Base-by-base conservation (phyloP, 257 asterid genomes). In the Petrea volubilis region DNA sequence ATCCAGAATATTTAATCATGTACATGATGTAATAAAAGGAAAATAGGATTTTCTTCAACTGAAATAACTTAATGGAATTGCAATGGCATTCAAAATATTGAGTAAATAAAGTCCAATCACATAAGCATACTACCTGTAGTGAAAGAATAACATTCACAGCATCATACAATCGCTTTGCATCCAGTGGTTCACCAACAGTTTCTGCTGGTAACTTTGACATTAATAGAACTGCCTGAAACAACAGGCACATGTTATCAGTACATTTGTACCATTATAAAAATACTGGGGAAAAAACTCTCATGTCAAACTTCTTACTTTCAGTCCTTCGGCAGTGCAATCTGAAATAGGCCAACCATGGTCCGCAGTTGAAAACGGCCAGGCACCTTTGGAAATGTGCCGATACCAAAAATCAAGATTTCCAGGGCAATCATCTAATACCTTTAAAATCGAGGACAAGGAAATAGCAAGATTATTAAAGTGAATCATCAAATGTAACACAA, bases 281-380 rank as follows among this genome's bases (percentile, higher is more conserved):
- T 20, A 21, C n/a, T 33, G 2, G 46, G 34, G 5, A 31, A 25
- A 21, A 63, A 52, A 3, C 62, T 24, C 53, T 51, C 44, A 77
- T 25, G 14, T 31, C 71, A 73, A 77, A 79, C 58, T 21, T 36
- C 40, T 74, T 86, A 86, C 99, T 80, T 92, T 95, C 73, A 92
- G 82, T 77, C 99, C 98, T 88, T 95, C 99, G 15, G 99, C 96
- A 20, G 99, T 88, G 86, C 99, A 95, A 84, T 95, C 99, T 27
- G 99, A 95, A 73, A 95, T 92, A 53, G 99, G 99, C 99, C 99
- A 95, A 70, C 99, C 98, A 70, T 95, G 99, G 78, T 95, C 99
- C 69, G 90, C 96, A 24, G 95, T 90, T 53, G 99, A 95, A 77
- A 95, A 95, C 44, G 99, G 98, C 99, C 99, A 95, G 78, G 98